phyloP scores from a whole-genome alignment of 2,329 filamentous ascomycete species.

The Pseudogymnoascus sp. region DNA sequence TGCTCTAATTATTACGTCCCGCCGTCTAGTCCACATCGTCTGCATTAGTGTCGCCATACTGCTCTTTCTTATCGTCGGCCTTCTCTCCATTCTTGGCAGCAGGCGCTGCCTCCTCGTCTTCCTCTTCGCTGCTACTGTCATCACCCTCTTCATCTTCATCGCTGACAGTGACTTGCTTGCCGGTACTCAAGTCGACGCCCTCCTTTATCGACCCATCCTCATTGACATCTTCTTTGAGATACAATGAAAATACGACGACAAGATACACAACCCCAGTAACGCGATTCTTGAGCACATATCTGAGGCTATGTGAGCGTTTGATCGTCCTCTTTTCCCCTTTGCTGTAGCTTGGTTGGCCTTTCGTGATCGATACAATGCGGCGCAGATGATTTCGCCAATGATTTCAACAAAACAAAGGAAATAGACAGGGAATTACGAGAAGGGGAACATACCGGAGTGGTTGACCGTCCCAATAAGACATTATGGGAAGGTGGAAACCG shows the following conservation, averaged over 20 bases:
- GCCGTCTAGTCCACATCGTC: conserved; percentile 25
- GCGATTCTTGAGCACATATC: conserved; percentile 85
- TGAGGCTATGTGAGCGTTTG: conserved; percentile 72
- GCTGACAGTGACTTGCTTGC: conserved; percentile 17
- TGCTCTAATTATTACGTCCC: neutral
- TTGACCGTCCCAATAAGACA: conserved; percentile 76
- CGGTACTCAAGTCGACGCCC: conserved; percentile 23
- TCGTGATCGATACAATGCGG: conserved; percentile 6
- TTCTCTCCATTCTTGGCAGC: conserved; percentile 13
- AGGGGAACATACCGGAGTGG: conserved; percentile 54
- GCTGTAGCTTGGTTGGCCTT: conserved; percentile 16
- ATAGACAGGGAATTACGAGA: conserved; percentile 12
- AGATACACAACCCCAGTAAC: conserved; percentile 67
- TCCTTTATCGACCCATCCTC: conserved; percentile 48
- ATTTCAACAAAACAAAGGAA: neutral
- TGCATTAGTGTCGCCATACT: conserved; percentile 17
- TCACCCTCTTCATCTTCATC: conserved; percentile 14
- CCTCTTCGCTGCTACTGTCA: conserved; percentile 12
- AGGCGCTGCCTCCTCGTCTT: conserved; percentile 14
- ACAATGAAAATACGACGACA: conserved; percentile 71
- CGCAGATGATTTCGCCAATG: neutral
- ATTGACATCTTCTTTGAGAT: conserved; percentile 59
- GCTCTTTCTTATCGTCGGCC: conserved; percentile 13
- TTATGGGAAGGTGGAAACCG: conserved; percentile 63
- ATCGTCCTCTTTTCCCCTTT: conserved; percentile 22